Evolutionary conservation across 2,329 filamentous ascomycete species (phyloP).

Genomic region (Clarireedia paspali): DNA sequence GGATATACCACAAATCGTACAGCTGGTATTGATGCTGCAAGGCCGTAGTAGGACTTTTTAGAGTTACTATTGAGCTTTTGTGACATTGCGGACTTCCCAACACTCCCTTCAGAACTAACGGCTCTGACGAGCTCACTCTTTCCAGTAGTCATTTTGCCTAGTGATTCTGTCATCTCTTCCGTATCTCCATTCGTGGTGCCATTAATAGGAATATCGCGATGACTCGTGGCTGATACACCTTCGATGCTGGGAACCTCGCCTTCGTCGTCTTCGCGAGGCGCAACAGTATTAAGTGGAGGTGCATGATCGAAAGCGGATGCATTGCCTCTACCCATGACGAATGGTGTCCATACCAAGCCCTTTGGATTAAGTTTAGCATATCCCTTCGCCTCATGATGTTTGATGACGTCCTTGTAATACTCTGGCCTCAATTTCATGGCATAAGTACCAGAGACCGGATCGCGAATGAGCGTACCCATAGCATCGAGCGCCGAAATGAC

Average conservation of each 20-base stretch:
- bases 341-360: slow-evolving; percentile 88
- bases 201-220: slow-evolving; percentile 21
- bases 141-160: slow-evolving; percentile 25
- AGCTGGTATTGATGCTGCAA: slow-evolving; percentile 47
- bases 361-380: slow-evolving; percentile 79
- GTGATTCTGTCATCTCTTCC: slow-evolving; percentile 20
- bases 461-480: slow-evolving; percentile 78
- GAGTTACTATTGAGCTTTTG: slow-evolving; percentile 20
- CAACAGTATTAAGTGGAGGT: slow-evolving; percentile 75
- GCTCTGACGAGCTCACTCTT: slow-evolving; percentile 14
- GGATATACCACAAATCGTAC: slow-evolving; percentile 75
- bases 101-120: slow-evolving; percentile 14
- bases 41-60: slow-evolving; percentile 24
- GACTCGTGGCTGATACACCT: slow-evolving; percentile 15
- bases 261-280: slow-evolving; percentile 70
- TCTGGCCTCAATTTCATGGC: slow-evolving; percentile 79
- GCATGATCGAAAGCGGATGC: slow-evolving; percentile 77
- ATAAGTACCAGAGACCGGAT: slow-evolving; percentile 82
- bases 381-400: slow-evolving; percentile 80
- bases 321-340: slow-evolving; percentile 86
- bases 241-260: slow-evolving; percentile 21
- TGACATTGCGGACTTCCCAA: slow-evolving; percentile 13
- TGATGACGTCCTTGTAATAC: slow-evolving; percentile 81
- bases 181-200: slow-evolving; percentile 18
- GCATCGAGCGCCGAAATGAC: slow-evolving; percentile 91